Conservation (phyloP, 192 early-diverging fungal genomes). For the Phycomyces blakesleeanus region DNA sequence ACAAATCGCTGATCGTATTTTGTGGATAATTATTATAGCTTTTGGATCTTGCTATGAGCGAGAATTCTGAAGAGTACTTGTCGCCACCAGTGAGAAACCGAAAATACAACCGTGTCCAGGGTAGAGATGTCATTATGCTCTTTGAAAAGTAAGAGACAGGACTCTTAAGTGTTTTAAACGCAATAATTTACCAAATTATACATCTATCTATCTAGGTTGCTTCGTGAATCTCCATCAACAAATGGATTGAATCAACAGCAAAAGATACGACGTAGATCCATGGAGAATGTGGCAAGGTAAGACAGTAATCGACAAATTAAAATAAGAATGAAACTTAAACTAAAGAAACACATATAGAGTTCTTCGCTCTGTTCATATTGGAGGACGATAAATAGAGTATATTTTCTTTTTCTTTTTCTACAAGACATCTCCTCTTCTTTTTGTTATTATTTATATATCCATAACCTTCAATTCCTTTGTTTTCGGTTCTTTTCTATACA, state of each 20-base stretch:
- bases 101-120: conserved; percentile 63
- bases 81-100: conserved; percentile 57
- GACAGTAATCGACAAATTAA: not conserved
- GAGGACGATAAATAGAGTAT: conserved; percentile 1
- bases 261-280: conserved; percentile 33
- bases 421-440: too few relatives aligned
- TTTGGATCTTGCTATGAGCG: conserved; percentile 58
- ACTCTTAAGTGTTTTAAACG: not conserved
- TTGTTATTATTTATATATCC: not conserved
- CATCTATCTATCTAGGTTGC: conserved; percentile 11
- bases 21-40: conserved; percentile 45
- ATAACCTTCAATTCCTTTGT: not conserved
- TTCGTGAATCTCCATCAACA: conserved; percentile 16
- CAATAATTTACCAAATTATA: not conserved
- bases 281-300: conserved; percentile 46
- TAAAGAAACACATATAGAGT: conserved; percentile 8
- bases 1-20: too few relatives aligned
- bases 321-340: not conserved
- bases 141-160: conserved; percentile 77
- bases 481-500: not conserved
- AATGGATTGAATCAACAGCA: conserved; percentile 13
- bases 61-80: conserved; percentile 77
- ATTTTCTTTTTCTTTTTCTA: not conserved
- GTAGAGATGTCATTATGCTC: conserved; percentile 57
- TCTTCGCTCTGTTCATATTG: conserved; percentile 28